A percentile compares a stretch with the other conserved stretches of the same genome.
These are phyloP conservation scores for Cyberlindnera subsufficiens DNA, from an alignment of 805 yeast species.

Conservation along the genomic window DNA sequence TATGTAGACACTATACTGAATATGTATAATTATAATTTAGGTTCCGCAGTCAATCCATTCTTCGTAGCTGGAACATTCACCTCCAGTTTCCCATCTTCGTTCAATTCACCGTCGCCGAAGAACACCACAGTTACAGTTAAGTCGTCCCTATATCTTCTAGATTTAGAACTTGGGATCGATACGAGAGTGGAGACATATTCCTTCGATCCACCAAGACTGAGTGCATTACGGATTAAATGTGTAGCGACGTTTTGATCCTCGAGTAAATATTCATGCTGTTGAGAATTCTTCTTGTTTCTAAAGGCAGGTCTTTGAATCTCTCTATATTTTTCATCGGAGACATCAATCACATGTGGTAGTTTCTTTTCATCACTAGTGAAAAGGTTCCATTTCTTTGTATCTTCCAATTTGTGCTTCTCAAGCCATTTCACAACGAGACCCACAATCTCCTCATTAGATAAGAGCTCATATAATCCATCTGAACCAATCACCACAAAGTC, in stretches of 20 bases:
- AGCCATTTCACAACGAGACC: slow-evolving; percentile 93
- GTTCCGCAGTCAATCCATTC: slow-evolving; percentile 36
- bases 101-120: slow-evolving; percentile 52
- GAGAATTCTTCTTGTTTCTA: slow-evolving; percentile 40
- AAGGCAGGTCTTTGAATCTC: slow-evolving; percentile 67
- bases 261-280: slow-evolving; percentile 41
- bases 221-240: slow-evolving; percentile 88
- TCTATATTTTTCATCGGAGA: slow-evolving; percentile 52
- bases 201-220: slow-evolving; percentile 79
- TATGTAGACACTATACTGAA: no score
- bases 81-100: slow-evolving; percentile 40
- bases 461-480: slow-evolving; percentile 90
- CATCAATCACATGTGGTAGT: slow-evolving; percentile 58
- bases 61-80: slow-evolving; percentile 52
- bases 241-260: slow-evolving; percentile 90
- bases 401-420: slow-evolving; percentile 48
- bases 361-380: slow-evolving; percentile 27
- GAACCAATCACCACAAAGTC: slow-evolving; percentile 90
- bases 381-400: slow-evolving; percentile 15
- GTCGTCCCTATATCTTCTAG: slow-evolving; percentile 92
- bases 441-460: slow-evolving; percentile 88
- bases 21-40: neutral
- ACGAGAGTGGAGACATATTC: slow-evolving; percentile 87
- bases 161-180: slow-evolving; percentile 85
- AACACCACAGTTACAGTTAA: slow-evolving; percentile 93